Conservation (phyloP, 768 basidiomycete genomes). For the Kwoniella dendrophila region DNA sequence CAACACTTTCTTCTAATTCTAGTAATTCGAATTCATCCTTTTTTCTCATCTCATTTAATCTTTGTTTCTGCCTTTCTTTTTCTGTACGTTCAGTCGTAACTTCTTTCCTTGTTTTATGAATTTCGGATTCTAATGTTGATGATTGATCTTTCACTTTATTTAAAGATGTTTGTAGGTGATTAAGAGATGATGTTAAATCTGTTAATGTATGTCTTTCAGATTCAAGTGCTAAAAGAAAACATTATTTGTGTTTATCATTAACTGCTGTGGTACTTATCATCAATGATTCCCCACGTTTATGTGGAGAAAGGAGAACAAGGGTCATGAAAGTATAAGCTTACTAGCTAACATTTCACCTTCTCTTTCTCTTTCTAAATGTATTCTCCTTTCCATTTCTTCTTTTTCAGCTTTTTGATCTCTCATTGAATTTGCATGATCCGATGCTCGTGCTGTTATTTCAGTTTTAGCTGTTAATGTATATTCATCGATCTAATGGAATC, state of each 20-base stretch:
- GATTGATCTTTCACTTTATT: conserved; percentile 63
- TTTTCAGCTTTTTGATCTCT: conserved; percentile 67
- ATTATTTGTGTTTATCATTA: not conserved
- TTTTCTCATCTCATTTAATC: conserved; percentile 63
- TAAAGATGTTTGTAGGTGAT: conserved; percentile 68
- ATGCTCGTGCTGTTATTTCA: conserved; percentile 69
- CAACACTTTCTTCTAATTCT: conserved; percentile 64
- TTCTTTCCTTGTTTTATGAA: conserved; percentile 31
- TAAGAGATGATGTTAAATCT: conserved; percentile 69
- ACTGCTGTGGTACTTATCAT: no score
- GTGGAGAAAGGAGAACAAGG: no score
- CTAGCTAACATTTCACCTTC: conserved; percentile 79
- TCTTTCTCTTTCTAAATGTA: conserved; percentile 70
- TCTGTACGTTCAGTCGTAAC: conserved; percentile 59
- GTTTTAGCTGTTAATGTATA: conserved; percentile 74
- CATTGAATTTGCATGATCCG: conserved; percentile 65
- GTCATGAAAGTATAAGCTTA: no score
- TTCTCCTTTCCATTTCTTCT: conserved; percentile 69
- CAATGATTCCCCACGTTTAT: no score
- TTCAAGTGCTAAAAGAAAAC: conserved; percentile 38
- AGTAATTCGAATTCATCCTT: conserved; percentile 64
- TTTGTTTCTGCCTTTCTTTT: conserved; percentile 67
- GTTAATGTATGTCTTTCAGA: conserved; percentile 42
- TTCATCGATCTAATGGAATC: conserved; percentile 56
- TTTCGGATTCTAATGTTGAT: conserved; percentile 41